These are phyloP conservation scores for Atalantia buxifolia DNA, from an alignment of 345 rosid species.

Conservation along the genomic window DNA sequence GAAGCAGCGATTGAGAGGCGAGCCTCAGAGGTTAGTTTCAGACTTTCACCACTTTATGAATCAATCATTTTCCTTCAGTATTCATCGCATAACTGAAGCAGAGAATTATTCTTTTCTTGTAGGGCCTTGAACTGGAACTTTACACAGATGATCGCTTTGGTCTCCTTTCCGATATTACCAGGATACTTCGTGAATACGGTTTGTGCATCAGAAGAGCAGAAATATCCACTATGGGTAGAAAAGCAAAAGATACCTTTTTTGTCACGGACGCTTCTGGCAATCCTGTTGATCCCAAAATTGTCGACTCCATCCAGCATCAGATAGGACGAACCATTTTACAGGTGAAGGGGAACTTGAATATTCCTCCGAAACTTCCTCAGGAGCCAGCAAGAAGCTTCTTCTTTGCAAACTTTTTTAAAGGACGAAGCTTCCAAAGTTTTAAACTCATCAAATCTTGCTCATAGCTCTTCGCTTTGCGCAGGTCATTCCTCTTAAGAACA, in stretches of 20 bases:
- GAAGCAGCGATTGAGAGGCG: conserved; percentile 65
- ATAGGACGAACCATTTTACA: conserved; percentile 39
- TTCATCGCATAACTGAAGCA: background rate
- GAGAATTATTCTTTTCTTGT: background rate
- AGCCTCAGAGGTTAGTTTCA: conserved; percentile 31
- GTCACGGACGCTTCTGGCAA: conserved; percentile 52
- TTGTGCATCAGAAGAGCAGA: conserved; percentile 53
- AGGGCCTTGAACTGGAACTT: conserved; percentile 57
- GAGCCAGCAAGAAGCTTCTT: conserved; percentile 40
- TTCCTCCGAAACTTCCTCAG: conserved; percentile 26
- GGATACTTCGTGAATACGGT: conserved; percentile 55
- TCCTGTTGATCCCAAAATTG: conserved; percentile 44
- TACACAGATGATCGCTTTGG: conserved; percentile 48
- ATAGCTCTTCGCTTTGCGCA: background rate
- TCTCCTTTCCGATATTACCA: conserved; percentile 53
- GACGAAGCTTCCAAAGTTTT: conserved; percentile 42
- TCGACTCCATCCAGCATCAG: conserved; percentile 43
- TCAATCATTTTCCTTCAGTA: background rate
- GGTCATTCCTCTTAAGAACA: background rate
- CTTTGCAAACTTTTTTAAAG: conserved; percentile 45
- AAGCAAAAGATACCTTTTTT: conserved; percentile 47
- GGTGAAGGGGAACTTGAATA: conserved; percentile 38
- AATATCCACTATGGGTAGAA: conserved; percentile 45
- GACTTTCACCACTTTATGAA: background rate
- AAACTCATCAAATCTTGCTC: conserved; percentile 44